Conservation (phyloP, 352 stramenopile species). For the Aphanomyces astaci region DNA sequence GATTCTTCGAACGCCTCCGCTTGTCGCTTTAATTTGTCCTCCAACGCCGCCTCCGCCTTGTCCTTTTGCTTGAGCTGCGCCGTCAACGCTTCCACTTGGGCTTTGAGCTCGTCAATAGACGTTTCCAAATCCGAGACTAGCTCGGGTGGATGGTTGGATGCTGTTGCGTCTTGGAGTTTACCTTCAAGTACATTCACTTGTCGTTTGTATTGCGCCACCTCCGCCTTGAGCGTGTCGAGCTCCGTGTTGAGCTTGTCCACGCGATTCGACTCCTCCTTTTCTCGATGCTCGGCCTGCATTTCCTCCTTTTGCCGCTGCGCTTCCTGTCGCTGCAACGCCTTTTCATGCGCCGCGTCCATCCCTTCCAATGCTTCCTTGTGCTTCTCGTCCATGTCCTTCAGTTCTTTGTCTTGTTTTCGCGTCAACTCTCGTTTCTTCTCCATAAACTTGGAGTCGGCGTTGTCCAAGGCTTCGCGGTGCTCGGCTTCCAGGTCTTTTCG, state of each 20-base stretch:
- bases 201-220: slow-evolving; percentile 17
- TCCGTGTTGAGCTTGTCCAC: slow-evolving; percentile 23
- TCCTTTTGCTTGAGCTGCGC: background rate
- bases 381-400: slow-evolving; percentile 34
- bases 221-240: slow-evolving; percentile 13
- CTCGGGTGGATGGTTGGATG: slow-evolving; percentile 7
- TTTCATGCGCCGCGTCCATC: slow-evolving; percentile 35
- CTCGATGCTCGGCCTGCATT: slow-evolving; percentile 16
- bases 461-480: slow-evolving; percentile 56
- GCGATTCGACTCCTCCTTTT: background rate
- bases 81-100: background rate
- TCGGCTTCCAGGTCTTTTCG: slow-evolving; percentile 59
- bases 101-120: background rate
- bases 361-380: slow-evolving; percentile 40
- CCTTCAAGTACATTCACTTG: slow-evolving; percentile 9
- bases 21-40: slow-evolving; percentile 26
- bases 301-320: slow-evolving; percentile 31
- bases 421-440: slow-evolving; percentile 48
- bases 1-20: slow-evolving; percentile 15
- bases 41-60: slow-evolving; percentile 31
- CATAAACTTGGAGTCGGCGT: slow-evolving; percentile 35
- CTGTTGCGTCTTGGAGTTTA: slow-evolving; percentile 18
- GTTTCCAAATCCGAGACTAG: background rate
- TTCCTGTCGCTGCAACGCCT: slow-evolving; percentile 31
- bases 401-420: slow-evolving; percentile 31